These are phyloP conservation scores for Secale cereale DNA, from an alignment of 176 grass and related monocot genomes.

Conservation along the genomic window DNA sequence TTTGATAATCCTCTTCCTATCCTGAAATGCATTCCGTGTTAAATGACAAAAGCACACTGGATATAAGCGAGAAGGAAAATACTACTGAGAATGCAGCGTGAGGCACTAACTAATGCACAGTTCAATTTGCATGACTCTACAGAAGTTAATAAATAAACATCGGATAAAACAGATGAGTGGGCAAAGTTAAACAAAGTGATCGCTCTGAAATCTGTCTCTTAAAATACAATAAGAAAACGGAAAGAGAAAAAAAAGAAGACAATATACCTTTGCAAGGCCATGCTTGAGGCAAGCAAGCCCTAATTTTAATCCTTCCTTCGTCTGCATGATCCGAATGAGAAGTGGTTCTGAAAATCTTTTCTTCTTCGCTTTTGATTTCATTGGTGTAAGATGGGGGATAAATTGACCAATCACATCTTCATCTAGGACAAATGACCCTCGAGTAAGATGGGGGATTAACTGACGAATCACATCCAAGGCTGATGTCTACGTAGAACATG, in stretches of 20 bases:
- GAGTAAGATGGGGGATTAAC: slow-evolving; percentile 69
- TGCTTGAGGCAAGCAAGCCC: too few species aligned
- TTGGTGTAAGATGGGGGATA: background rate
- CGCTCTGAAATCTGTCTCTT: too few species aligned
- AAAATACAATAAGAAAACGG: too few species aligned
- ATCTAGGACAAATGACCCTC: slow-evolving; percentile 54
- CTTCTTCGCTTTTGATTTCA: slow-evolving; percentile 69
- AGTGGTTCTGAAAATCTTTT: slow-evolving; percentile 70
- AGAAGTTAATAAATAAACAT: too few species aligned
- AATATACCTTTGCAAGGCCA: too few species aligned
- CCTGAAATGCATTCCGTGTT: slow-evolving; percentile 48
- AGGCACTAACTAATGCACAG: too few species aligned
- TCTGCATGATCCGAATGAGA: slow-evolving; percentile 72
- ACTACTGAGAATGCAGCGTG: too few species aligned
- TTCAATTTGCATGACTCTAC: too few species aligned
- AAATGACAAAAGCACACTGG: background rate
- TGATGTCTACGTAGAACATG: slow-evolving; percentile 59
- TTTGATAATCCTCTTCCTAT: slow-evolving; percentile 93
- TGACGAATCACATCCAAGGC: slow-evolving; percentile 71
- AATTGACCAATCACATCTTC: slow-evolving; percentile 39
- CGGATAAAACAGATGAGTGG: too few species aligned
- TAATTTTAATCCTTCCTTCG: slow-evolving; percentile 9
- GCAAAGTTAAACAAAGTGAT: too few species aligned
- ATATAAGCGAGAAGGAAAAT: background rate
- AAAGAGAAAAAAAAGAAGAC: too few species aligned